Conservation (phyloP, 768 basidiomycete species). For the Leccinum uliginosum region DNA sequence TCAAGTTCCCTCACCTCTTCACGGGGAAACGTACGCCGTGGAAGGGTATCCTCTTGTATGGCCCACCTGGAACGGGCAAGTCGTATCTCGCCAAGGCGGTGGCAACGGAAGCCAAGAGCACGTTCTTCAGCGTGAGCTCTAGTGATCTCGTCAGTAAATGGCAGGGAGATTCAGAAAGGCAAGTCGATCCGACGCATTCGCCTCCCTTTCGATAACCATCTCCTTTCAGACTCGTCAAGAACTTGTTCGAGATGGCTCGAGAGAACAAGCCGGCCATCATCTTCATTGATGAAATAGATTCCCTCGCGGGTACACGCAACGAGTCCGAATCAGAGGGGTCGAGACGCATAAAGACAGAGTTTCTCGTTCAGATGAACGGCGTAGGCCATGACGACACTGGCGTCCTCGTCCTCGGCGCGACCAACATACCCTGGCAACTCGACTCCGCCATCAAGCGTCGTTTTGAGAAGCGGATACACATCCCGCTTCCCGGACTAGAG, state of each 20-base stretch:
- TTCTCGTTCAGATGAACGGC: slow-evolving; percentile 97
- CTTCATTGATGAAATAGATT: slow-evolving; percentile 98
- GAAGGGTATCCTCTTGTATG: slow-evolving; percentile 93
- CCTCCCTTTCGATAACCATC: neutral
- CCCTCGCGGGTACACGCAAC: slow-evolving; percentile 88
- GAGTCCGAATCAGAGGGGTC: slow-evolving; percentile 98
- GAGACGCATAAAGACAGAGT: slow-evolving; percentile 97
- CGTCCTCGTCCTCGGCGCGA: slow-evolving; percentile 93
- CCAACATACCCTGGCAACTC: slow-evolving; percentile 98
- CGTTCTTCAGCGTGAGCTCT: slow-evolving; percentile 95
- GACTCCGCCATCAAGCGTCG: slow-evolving; percentile 97
- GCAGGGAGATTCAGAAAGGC: slow-evolving; percentile 99
- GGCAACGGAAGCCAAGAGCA: slow-evolving; percentile 98
- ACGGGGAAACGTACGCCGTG: slow-evolving; percentile 98
- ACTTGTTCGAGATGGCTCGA: slow-evolving; percentile 93
- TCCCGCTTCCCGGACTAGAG: slow-evolving; percentile 91
- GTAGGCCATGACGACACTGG: slow-evolving; percentile 98
- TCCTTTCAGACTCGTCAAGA: slow-evolving; percentile 76
- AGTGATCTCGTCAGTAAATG: slow-evolving; percentile 97
- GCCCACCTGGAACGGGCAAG: slow-evolving; percentile 97
- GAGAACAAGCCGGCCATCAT: slow-evolving; percentile 97
- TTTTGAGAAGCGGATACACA: slow-evolving; percentile 99
- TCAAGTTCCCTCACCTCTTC: slow-evolving; percentile 98
- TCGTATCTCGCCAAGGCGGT: slow-evolving; percentile 97
- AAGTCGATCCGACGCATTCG: slow-evolving; percentile 22